Evolutionary conservation across 2,329 filamentous ascomycete species (phyloP).

Genomic region (Moelleriella libera): DNA sequence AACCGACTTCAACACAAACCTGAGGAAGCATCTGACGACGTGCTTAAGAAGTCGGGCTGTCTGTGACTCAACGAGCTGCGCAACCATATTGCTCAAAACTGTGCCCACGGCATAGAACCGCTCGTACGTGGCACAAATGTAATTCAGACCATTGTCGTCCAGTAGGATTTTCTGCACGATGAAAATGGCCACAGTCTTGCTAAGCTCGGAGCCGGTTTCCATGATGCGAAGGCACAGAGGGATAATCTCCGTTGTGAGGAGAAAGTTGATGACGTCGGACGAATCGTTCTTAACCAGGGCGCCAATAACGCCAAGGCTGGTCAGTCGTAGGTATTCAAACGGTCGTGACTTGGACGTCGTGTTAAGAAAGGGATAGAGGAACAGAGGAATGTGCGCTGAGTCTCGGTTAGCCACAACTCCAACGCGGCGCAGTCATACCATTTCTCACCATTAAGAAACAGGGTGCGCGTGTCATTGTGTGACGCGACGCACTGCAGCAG

Average conservation of each 20-base stretch:
- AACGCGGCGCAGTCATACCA: no score
- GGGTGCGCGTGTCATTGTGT: constrained; percentile 85
- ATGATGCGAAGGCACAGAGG: constrained; percentile 95
- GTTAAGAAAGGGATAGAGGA: constrained; percentile 96
- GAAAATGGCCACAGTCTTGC: constrained; percentile 98
- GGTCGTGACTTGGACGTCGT: constrained; percentile 96
- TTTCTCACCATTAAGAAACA: constrained; percentile 76
- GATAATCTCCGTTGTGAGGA: constrained; percentile 96
- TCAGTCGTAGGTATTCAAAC: constrained; percentile 93
- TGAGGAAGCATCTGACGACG: constrained; percentile 89
- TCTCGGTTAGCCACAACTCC: background rate
- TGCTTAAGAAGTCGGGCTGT: constrained; percentile 93
- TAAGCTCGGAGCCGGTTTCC: constrained; percentile 96
- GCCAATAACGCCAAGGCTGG: constrained; percentile 90
- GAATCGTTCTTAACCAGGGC: constrained; percentile 98
- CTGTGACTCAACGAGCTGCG: constrained; percentile 92
- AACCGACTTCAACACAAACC: constrained; percentile 38
- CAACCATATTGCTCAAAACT: constrained; percentile 97
- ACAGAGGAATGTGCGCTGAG: constrained; percentile 87
- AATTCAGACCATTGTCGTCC: constrained; percentile 91
- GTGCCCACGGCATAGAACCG: constrained; percentile 96
- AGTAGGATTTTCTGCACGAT: constrained; percentile 98
- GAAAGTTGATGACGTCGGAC: constrained; percentile 96
- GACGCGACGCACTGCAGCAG: constrained; percentile 94
- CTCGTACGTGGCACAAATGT: constrained; percentile 98